A percentile compares a stretch with the other conserved stretches of the same genome.
phyloP scores from a whole-genome alignment of 306 rosid genomes.

The Spatholobus suberectus region DNA sequence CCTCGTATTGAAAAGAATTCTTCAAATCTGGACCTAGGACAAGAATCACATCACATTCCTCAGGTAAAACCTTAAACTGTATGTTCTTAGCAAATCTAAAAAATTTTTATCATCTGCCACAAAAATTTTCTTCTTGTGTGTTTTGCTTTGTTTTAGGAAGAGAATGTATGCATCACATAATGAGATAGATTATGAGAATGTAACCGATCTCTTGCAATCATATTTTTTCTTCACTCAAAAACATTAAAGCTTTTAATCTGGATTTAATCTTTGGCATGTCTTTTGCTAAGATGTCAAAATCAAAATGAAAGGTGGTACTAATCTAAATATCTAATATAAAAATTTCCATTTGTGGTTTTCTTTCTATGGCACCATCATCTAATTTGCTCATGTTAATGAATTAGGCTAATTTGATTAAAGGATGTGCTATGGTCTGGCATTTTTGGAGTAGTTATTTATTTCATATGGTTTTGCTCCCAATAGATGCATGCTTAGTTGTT shows the following conservation, averaged over 20 bases:
- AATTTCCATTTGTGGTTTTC: background rate
- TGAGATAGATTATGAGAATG: conserved; percentile 1
- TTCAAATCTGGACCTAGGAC: conserved; percentile 46
- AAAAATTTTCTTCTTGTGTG: background rate
- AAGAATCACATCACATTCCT: conserved; percentile 35
- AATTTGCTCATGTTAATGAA: background rate
- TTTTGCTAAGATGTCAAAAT: conserved; percentile 17
- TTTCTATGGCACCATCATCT: background rate
- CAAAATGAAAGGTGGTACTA: background rate
- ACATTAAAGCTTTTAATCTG: background rate
- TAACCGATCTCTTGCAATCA: background rate
- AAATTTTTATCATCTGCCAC: background rate
- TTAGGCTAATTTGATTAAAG: background rate
- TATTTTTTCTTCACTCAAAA: background rate
- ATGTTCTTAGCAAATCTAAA: background rate
- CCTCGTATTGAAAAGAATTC: conserved; percentile 50
- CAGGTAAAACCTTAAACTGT: conserved; percentile 50
- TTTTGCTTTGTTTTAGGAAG: conserved; percentile 18
- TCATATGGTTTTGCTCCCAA: background rate
- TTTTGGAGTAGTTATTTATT: background rate
- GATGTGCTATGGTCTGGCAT: background rate
- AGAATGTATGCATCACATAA: background rate
- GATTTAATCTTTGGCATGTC: conserved; percentile 7
- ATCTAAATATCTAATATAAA: background rate
- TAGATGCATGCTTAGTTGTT: conserved; percentile 29